Base-by-base conservation (phyloP, 1,284 basidiomycete genomes). In the Leccinum griseonigrum region DNA sequence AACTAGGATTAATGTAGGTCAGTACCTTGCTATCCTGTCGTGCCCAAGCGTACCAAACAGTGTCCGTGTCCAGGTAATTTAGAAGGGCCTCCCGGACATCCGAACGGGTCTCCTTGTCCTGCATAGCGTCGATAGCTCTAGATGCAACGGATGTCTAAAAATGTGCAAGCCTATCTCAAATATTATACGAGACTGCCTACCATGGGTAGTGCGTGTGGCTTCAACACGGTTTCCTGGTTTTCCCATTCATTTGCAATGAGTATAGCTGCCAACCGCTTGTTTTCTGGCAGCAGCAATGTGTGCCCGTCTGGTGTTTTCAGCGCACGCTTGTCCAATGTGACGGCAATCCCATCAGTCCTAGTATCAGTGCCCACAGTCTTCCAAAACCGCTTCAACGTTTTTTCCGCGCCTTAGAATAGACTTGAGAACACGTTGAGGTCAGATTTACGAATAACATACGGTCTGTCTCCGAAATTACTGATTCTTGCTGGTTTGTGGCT, bases 161-260 rank as follows among this genome's bases (percentile, higher is more conserved):
- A 57, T 50, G 11, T 43, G 46, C 14, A 46, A 56, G 3, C 4
- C 53, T 18, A 50, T 46, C n/a, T 54, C 26, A 32, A 46, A 26
- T 40, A 31, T 58, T 8, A 57, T 57, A 52, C 50, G 54, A 58
- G 50, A 57, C 22, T 51, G 76, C 85, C 65, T 68, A 97, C 96
- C 82, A 98, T 85, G 5, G 97, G 96, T 31, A 99, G 78, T 0
- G 95, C 89, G 74, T 97, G 94, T 34, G 92, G 92, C 76, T 97
- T 98, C 65, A 98, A 73, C 1, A 95, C 72, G 26, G 81, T 86
- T 61, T 89, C 87, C 78, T 98, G 97, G 71, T 92, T 93, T 72
- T 97, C 94, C 97, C 97, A 99, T 78, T 99, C 97, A 62, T 91
- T 85, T 10, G 95, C 96, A 66, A 99, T 90, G 60, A 98, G 82